Evolutionary conservation across 176 grass and related monocot species (phyloP), one percentile per base, ranked within the genome.

Genomic region (Ananas comosus): DNA sequence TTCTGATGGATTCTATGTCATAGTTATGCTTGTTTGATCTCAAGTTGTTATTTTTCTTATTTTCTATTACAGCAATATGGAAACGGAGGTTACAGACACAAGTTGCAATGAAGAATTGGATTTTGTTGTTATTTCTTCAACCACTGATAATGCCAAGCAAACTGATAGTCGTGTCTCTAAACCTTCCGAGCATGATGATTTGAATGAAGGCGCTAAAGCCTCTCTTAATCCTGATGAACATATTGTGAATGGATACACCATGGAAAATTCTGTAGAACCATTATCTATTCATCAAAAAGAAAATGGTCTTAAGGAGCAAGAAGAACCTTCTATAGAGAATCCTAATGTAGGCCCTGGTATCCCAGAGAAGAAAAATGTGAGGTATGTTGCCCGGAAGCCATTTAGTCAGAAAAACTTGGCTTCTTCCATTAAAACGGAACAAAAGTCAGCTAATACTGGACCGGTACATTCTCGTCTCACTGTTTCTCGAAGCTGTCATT

Each of bases 351-450:
- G 7, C 63, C 54, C 14, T 50, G 58, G 63, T 64, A 63, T 76
- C 61, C 2, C 76, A 63, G 82, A 80, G 54, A 76, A 53, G 22
- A 71, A 79, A 61, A 51, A 85, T 51, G 64, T 16, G 50, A 67
- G 58, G 63, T 61, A 25, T 10, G 53, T 18, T 57, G 68, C 67
- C 19, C 83, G 74, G 51, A 70, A 80, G 49, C 70, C 10, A 18
- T 63, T 49, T 21, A 83, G 80, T 71, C 74, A 91, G 53, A 48
- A 49, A 50, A 70, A 54, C 51, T 79, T 82, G 0, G 65, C 81
- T 59, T 56, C 75, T 61, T 79, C 82, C 0, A 76, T 79, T 64
- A 76, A 84, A 78, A 71, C 76, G 65, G 18, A 23, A 11, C 27
- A 57, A 53, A 69, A 85, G 28, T 61, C 51, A 4, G 84, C 82